phyloP scores from a whole-genome alignment of 257 asterid species.

The Solanum medicagineum region DNA sequence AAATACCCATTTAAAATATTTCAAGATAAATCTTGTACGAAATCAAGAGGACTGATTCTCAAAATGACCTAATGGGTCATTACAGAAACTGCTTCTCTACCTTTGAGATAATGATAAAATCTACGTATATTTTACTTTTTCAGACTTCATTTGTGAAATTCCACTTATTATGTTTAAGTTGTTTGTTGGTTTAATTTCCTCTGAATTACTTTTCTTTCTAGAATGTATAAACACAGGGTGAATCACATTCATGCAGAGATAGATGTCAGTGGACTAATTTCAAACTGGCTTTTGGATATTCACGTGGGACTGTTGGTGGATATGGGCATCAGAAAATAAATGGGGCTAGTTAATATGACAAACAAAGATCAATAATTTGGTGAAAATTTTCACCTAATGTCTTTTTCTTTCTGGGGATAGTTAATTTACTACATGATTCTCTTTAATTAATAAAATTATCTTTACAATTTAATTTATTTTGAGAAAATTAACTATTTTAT shows the following conservation, averaged over 20 bases:
- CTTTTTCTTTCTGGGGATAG: not conserved
- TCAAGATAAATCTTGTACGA: too few relatives aligned
- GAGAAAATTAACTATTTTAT: not conserved
- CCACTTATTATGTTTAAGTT: too few relatives aligned
- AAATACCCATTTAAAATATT: too few relatives aligned
- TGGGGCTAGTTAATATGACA: not conserved
- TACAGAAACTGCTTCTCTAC: too few relatives aligned
- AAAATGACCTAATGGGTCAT: too few relatives aligned
- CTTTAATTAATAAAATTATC: too few relatives aligned
- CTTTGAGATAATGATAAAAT: too few relatives aligned
- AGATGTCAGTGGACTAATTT: not conserved
- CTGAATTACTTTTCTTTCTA: not conserved
- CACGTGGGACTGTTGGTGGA: not conserved
- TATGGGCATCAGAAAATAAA: not conserved
- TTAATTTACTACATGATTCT: too few relatives aligned
- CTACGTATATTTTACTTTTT: too few relatives aligned
- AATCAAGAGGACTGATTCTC: too few relatives aligned
- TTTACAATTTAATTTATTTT: too few relatives aligned
- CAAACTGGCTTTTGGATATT: not conserved
- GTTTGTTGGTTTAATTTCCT: not conserved
- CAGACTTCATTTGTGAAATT: too few relatives aligned
- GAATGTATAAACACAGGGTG: not conserved
- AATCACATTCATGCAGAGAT: not conserved
- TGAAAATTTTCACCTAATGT: not conserved
- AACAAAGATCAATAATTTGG: not conserved